Conservation (phyloP, 805 yeast genomes). For the Spathaspora passalidarum region DNA sequence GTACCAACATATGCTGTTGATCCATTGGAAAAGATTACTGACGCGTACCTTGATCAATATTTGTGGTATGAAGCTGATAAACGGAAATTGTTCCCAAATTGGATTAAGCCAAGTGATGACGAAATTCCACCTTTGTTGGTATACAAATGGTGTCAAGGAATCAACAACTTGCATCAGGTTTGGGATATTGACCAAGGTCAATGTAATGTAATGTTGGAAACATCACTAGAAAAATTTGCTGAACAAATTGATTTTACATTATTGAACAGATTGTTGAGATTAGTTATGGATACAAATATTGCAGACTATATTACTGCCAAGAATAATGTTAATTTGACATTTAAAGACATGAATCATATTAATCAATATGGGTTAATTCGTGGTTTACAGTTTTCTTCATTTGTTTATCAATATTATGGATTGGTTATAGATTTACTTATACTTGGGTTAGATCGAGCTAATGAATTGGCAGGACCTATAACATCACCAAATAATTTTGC, state of each 20-base stretch:
- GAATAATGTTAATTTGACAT: constrained; percentile 76
- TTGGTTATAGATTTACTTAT: constrained; percentile 76
- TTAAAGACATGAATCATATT: constrained; percentile 92
- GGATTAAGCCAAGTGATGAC: constrained; percentile 93
- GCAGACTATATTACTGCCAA: constrained; percentile 95
- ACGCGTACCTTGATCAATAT: constrained; percentile 93
- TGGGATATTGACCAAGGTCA: constrained; percentile 81
- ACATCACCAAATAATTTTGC: constrained; percentile 72
- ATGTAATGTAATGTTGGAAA: constrained; percentile 80
- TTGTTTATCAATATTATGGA: constrained; percentile 88
- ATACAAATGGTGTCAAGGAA: constrained; percentile 91
- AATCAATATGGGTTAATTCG: constrained; percentile 85
- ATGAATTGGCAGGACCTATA: constrained; percentile 80
- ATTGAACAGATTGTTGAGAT: constrained; percentile 72
- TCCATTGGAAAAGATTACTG: constrained; percentile 92
- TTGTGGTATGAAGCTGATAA: constrained; percentile 94
- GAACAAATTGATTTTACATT: constrained; percentile 89
- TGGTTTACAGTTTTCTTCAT: constrained; percentile 88
- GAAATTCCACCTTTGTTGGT: constrained; percentile 91
- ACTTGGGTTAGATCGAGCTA: constrained; percentile 83
- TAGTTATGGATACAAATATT: constrained; percentile 82
- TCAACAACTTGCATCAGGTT: constrained; percentile 71
- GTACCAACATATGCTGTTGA: constrained; percentile 86
- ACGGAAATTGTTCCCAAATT: constrained; percentile 83
- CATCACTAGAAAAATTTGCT: constrained; percentile 63